These are phyloP conservation scores for Gossypium lobatum DNA, from an alignment of 441 rosid species.

Conservation along the genomic window DNA sequence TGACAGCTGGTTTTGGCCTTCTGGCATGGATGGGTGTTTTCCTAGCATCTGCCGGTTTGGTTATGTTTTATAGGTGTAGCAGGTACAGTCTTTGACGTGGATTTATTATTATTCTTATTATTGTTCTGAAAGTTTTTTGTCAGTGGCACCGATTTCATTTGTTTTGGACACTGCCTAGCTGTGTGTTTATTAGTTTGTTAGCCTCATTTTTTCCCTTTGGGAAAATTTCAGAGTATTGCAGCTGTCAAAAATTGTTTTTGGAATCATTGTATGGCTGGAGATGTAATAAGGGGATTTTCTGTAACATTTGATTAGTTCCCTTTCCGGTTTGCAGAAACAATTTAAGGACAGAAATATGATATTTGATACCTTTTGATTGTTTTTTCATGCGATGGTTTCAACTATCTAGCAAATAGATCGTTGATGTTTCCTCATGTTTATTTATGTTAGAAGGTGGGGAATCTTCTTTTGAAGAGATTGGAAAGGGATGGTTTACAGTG, in stretches of 20 bases:
- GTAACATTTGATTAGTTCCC: slow-evolving; percentile 3
- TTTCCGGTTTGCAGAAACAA: slow-evolving; percentile 1
- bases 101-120: neutral
- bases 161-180: neutral
- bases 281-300: neutral
- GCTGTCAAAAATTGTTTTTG: neutral
- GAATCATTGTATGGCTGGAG: neutral
- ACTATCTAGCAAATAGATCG: neutral
- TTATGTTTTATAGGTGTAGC: slow-evolving; percentile 85
- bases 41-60: slow-evolving; percentile 66
- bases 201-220: neutral
- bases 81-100: slow-evolving; percentile 39
- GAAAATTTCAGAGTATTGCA: neutral
- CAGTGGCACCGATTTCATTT: slow-evolving; percentile 1
- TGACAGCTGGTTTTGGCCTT: slow-evolving; percentile 71
- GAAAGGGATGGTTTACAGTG: neutral
- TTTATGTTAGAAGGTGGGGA: slow-evolving; percentile 1
- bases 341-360: neutral
- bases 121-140: neutral
- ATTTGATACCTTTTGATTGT: neutral
- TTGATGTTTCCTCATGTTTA: neutral
- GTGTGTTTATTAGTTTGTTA: neutral
- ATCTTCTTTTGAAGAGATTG: neutral
- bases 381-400: neutral
- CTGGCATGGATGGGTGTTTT: slow-evolving; percentile 86